Percentiles rank a stretch among this genome's conserved stretches.
These are phyloP conservation scores for Ailanthus altissimus DNA, from an alignment of 345 rosid genomes.

Conservation along the genomic window DNA sequence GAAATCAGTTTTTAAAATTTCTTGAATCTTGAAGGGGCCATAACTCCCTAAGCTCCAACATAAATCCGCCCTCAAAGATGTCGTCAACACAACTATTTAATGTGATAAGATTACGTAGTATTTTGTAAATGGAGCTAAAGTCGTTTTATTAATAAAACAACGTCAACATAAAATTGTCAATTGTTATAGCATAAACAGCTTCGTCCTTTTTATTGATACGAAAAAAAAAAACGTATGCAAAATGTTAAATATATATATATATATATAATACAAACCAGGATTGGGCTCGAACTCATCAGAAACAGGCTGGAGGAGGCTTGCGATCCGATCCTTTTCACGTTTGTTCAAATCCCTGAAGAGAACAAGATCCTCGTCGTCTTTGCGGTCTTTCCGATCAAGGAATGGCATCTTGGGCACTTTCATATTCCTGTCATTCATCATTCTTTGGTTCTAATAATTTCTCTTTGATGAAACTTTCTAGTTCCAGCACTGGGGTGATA, in stretches of 20 bases:
- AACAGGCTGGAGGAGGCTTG: conserved; percentile 61
- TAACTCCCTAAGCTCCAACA: too few relatives aligned
- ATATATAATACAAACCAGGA: not conserved
- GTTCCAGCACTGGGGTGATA: not conserved
- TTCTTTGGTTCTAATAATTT: conserved; percentile 6
- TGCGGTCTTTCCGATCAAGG: conserved; percentile 23
- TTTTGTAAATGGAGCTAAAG: too few relatives aligned
- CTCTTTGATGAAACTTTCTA: not conserved
- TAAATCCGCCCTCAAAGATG: too few relatives aligned
- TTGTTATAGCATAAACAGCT: too few relatives aligned
- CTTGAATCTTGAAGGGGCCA: too few relatives aligned
- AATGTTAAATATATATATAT: not conserved
- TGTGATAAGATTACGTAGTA: too few relatives aligned
- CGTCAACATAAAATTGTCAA: too few relatives aligned
- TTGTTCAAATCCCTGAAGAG: conserved; percentile 56
- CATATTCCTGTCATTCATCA: not conserved
- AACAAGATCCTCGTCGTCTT: conserved; percentile 57
- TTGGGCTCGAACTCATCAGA: conserved; percentile 59
- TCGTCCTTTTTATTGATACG: too few relatives aligned
- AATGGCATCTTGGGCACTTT: not conserved
- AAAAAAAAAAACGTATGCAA: not conserved
- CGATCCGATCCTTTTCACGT: conserved; percentile 43
- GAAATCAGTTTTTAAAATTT: too few relatives aligned
- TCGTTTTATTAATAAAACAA: too few relatives aligned
- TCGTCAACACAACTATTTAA: too few relatives aligned